phyloP scores from a whole-genome alignment of 495 filamentous ascomycete genomes.

The Tuber indicum region DNA sequence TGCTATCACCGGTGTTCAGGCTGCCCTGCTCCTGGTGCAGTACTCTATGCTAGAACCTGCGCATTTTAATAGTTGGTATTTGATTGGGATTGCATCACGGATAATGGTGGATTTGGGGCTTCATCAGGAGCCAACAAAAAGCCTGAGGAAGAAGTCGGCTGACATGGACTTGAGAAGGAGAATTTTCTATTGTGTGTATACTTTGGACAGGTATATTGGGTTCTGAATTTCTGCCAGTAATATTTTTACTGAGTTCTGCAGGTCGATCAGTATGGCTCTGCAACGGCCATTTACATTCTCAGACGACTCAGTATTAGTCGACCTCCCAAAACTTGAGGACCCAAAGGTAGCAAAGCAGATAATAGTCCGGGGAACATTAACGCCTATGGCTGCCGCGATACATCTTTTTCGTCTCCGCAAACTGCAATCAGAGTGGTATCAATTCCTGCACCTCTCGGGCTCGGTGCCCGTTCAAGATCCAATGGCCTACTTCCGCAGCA shows the following conservation, averaged over 20 bases:
- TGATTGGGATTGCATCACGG: conserved; percentile 79
- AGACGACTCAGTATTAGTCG: conserved; percentile 74
- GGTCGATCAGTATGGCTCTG: conserved; percentile 72
- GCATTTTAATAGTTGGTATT: conserved; percentile 84
- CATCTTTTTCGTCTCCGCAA: conserved; percentile 70
- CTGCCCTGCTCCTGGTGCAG: conserved; percentile 72
- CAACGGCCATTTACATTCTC: conserved; percentile 82
- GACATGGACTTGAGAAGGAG: conserved; percentile 67
- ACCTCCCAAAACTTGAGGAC: conserved; percentile 46
- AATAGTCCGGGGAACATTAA: conserved; percentile 30
- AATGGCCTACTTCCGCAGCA: conserved; percentile 55
- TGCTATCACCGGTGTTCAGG: conserved; percentile 72
- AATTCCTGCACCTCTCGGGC: conserved; percentile 67
- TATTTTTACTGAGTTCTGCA: conserved; percentile 39
- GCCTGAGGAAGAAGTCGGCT: conserved; percentile 54
- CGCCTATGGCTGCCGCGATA: conserved; percentile 43
- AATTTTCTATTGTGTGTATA: conserved; percentile 80
- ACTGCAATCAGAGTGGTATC: conserved; percentile 75
- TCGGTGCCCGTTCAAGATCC: conserved; percentile 57
- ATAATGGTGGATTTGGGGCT: conserved; percentile 80
- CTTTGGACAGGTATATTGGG: conserved; percentile 64
- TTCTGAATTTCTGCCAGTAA: not conserved
- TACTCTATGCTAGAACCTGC: conserved; percentile 82
- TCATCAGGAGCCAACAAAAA: conserved; percentile 77
- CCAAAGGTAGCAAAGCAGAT: conserved; percentile 27